Percentiles rank a stretch among this genome's conserved stretches.
Conservation (phyloP, 345 rosid species). For the Brassica rapa region DNA sequence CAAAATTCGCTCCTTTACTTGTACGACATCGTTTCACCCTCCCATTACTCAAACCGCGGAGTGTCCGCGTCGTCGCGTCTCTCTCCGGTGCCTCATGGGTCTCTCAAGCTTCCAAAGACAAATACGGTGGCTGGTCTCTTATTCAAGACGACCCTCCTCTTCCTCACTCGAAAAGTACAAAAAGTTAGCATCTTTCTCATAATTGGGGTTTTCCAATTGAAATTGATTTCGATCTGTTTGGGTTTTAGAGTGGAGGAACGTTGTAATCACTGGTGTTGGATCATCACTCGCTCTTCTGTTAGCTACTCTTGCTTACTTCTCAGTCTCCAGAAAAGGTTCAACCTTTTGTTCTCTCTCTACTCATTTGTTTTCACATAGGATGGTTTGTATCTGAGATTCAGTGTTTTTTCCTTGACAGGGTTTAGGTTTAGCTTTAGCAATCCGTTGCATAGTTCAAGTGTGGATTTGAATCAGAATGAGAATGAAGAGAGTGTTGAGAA, state of each 20-base stretch:
- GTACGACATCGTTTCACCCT: not conserved
- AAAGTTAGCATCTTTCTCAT: not conserved
- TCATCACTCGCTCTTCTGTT: conserved; percentile 51
- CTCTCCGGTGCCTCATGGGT: not conserved
- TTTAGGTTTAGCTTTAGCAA: conserved; percentile 44
- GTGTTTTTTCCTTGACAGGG: conserved; percentile 45
- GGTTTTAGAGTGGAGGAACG: not conserved
- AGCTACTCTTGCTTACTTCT: conserved; percentile 62
- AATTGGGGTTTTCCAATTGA: not conserved
- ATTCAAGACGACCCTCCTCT: not conserved
- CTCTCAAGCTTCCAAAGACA: not conserved
- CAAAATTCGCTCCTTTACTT: not conserved
- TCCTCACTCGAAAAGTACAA: not conserved
- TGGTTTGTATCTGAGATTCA: not conserved
- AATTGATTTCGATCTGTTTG: not conserved
- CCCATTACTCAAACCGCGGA: not conserved
- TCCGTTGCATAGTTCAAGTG: conserved; percentile 38
- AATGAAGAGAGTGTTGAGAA: conserved; percentile 31
- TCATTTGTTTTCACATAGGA: not conserved
- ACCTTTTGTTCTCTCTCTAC: not conserved
- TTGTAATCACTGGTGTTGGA: conserved; percentile 42
- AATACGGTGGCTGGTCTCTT: not conserved
- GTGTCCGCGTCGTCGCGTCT: not conserved
- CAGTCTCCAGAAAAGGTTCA: conserved; percentile 58
- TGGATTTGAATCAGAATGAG: conserved; percentile 34